phyloP scores from a whole-genome alignment of 1,284 basidiomycete genomes.

The Schizophyllum amplum region DNA sequence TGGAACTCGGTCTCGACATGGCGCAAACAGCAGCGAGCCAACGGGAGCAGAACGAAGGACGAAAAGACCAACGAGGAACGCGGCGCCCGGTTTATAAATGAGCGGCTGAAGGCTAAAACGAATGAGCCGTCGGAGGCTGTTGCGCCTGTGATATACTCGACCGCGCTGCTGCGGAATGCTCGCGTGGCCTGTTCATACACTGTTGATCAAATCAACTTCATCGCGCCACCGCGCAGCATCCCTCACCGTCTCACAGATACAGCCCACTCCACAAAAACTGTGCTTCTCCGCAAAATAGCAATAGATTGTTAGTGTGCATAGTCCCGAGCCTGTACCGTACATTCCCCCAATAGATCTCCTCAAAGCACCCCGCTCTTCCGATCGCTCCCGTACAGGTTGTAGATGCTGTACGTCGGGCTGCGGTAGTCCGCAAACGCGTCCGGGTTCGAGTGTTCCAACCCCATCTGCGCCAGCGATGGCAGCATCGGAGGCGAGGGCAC shows the following conservation, averaged over 20 bases:
- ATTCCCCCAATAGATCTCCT: neutral
- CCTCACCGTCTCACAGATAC: neutral
- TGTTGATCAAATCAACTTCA: neutral
- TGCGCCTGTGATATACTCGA: neutral
- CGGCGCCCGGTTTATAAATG: neutral
- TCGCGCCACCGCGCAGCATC: neutral
- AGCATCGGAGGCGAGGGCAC: slow-evolving; percentile 70
- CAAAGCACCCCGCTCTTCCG: slow-evolving; percentile 38
- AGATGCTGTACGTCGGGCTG: slow-evolving; percentile 77
- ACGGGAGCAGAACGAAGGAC: neutral
- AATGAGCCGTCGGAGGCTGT: neutral
- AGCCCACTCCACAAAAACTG: neutral
- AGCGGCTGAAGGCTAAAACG: neutral
- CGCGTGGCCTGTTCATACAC: too few relatives aligned
- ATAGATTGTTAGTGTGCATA: neutral
- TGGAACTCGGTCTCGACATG: neutral
- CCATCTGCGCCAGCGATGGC: slow-evolving; percentile 72
- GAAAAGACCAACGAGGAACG: neutral
- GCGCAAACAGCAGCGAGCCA: neutral
- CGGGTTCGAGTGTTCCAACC: slow-evolving; percentile 50
- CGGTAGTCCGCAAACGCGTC: slow-evolving; percentile 57
- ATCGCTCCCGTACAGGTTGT: slow-evolving; percentile 60
- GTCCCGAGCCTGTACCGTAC: neutral
- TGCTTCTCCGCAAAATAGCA: neutral
- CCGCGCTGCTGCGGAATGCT: neutral